Percentiles rank a stretch among this genome's conserved stretches.
Conservation (phyloP, 2,329 filamentous ascomycete species). For the Neurospora sp. region DNA sequence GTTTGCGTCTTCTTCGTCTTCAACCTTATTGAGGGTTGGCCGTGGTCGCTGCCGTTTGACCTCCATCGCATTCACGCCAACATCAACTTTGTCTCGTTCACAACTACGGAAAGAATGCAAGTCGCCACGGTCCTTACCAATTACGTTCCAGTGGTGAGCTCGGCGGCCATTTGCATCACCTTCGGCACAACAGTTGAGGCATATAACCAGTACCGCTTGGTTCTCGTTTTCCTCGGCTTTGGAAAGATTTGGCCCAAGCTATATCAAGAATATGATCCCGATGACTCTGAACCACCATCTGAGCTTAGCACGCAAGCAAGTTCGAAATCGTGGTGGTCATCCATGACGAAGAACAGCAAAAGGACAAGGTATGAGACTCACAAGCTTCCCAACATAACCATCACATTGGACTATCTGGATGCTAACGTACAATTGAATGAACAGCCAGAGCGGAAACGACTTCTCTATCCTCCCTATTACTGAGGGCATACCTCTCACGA, state of each 20-base stretch:
- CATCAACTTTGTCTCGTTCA: constrained; percentile 38
- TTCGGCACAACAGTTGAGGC: constrained; percentile 48
- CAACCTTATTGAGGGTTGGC: constrained; percentile 28
- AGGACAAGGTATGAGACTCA: constrained; percentile 3
- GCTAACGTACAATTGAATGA: neutral
- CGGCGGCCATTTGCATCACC: constrained; percentile 39
- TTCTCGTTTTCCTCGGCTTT: constrained; percentile 30
- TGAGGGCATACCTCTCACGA: constrained; percentile 10
- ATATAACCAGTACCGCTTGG: constrained; percentile 35
- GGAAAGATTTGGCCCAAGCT: constrained; percentile 34
- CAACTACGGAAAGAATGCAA: constrained; percentile 29
- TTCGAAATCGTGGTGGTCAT: constrained; percentile 8
- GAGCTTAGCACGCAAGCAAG: constrained; percentile 3
- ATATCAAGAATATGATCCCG: constrained; percentile 21
- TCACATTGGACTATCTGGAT: neutral
- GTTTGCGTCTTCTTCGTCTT: constrained; percentile 28
- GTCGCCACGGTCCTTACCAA: constrained; percentile 33
- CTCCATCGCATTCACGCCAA: constrained; percentile 34
- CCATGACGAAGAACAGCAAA: constrained; percentile 6
- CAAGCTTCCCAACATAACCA: neutral
- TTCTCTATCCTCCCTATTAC: constrained; percentile 8
- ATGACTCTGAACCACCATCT: neutral
- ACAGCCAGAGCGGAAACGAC: neutral
- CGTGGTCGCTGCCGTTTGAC: constrained; percentile 27
- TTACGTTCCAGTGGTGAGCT: constrained; percentile 39